Conservation (phyloP, 2,329 filamentous ascomycete species). For the Leptosphaerulina australis region DNA sequence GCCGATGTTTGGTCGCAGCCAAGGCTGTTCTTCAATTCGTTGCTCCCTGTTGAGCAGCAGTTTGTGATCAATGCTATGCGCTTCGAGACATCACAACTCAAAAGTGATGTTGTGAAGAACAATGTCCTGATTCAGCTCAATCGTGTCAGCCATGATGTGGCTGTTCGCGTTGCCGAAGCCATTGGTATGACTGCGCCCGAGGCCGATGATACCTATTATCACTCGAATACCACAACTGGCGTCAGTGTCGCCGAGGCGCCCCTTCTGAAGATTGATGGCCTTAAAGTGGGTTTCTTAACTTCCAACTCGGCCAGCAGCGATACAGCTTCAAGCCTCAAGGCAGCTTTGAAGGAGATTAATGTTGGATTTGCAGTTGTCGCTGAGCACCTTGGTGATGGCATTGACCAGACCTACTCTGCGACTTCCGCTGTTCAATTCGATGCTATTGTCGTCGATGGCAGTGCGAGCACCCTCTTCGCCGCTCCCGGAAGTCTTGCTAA, state of each 20-base stretch:
- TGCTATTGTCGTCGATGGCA: constrained; percentile 65
- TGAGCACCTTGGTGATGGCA: constrained; percentile 60
- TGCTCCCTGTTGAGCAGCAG: constrained; percentile 69
- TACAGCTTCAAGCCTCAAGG: constrained; percentile 61
- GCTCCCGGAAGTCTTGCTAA: constrained; percentile 31
- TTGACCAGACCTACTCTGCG: constrained; percentile 69
- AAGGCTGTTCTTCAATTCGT: constrained; percentile 75
- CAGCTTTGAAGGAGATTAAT: constrained; percentile 57
- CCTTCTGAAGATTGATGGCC: constrained; percentile 65
- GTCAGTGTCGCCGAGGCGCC: constrained; percentile 65
- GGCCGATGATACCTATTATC: constrained; percentile 69
- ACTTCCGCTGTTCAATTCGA: constrained; percentile 69
- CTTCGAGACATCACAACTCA: constrained; percentile 69
- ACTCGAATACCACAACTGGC: constrained; percentile 68
- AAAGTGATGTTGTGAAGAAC: constrained; percentile 62
- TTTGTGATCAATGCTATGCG: constrained; percentile 75
- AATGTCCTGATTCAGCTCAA: constrained; percentile 74
- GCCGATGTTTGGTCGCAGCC: constrained; percentile 75
- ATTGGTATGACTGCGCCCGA: constrained; percentile 65
- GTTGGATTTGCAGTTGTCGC: constrained; percentile 66
- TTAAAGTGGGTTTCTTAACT: constrained; percentile 69
- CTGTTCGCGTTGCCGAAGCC: constrained; percentile 66
- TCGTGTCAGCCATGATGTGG: constrained; percentile 69
- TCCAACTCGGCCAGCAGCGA: constrained; percentile 52
- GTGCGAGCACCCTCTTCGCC: constrained; percentile 62